Base-by-base conservation (phyloP, 176 grass and related monocot species). In the Saccharum officinarum region DNA sequence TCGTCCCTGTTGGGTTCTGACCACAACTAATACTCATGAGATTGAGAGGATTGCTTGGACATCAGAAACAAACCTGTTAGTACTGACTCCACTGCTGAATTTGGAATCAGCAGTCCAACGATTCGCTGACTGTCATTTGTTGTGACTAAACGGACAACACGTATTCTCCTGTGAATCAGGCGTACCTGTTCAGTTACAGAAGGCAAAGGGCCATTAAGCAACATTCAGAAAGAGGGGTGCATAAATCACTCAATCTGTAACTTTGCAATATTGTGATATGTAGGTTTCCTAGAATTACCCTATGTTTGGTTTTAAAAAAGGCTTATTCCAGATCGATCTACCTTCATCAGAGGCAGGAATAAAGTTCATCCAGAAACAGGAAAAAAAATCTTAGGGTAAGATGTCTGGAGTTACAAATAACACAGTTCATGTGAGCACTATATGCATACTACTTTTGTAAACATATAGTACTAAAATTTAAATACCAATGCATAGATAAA, bases 21-120 rank as follows among this genome's bases (percentile, higher is more conserved):
- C 55, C 54, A 86, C 66, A 22, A 40, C 57, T 37, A 63, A 67
- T 38, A 78, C 13, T 60, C 57, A 11, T 26, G 59, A 61, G n/a
- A 61, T 71, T 31, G 13, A 50, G 36, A 83, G 17, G 30, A 66
- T 28, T 45, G 23, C 18, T 77, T 4, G 15, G 20, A 57, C 71
- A 78, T 44, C 37, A 75, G 63, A 40, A 90, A 89, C 79, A 81
- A 80, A 93, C 97, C 97, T 99, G 88, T 82, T 86, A 97, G 85
- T 83, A 97, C 97, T 34, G 92, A 85, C 67, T 99, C 94, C 82
- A 99, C 92, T 67, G 97, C 97, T 78, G 74, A 92, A 89, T 94
- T 99, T 38, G 94, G 94, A 86, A 99, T 91, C 67, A 94, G 85
- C 62, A 99, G 82, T 5, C 97, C 97, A 61, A 99, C 92, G 1